Base-by-base conservation (phyloP, 2,329 filamentous ascomycete species). In the Blastomyces emzantsi region DNA sequence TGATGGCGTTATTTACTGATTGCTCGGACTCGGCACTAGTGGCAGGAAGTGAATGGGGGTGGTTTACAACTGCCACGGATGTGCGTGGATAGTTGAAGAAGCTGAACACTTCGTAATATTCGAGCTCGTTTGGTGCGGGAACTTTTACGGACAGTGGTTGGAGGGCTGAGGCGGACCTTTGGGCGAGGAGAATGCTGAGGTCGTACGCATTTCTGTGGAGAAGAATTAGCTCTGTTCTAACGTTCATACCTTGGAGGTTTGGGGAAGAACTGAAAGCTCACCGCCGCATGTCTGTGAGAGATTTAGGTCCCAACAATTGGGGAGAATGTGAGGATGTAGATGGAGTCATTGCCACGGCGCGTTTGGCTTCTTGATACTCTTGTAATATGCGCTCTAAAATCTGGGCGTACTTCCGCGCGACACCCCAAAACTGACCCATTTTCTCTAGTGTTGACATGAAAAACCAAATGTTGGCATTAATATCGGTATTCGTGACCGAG, bases 21-120 rank as follows among this genome's bases (percentile, higher is more conserved):
- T 45, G 30, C 49, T 62, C 49, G 25, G 28, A 33, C 9, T 6
- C 33, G 28, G 49, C 25, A 13, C 17, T 49, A 56, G 45, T 49
- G 17, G 47, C 25, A 3, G 36, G 41, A 58, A 58, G 36, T 25
- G 36, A n/a, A 28, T 36, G n/a, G 33, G 36, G n/a, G 19, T 58
- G 30, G 61, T 56, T n/a, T 43, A 28, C 57, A 36, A 36, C 22
- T 22, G 41, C 7, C 22, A 49, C 39, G n/a, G 61, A 36, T 28
- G 51, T 52, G 6, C 52, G 52, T 7, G 78, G 78, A 52, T 76
- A 77, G 30, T 79, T 78, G 69, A 80, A 80, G 63, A 80, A 80
- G 66, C 79, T 78, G 55, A 80, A 80, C 2, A 80, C 72, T 33
- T 80, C 77, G 25, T 80, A 77, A 55, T 74, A 76, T 64, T 80